phyloP scores from a whole-genome alignment of 768 basidiomycete species.

The Erythrobasidium yunnanense region DNA sequence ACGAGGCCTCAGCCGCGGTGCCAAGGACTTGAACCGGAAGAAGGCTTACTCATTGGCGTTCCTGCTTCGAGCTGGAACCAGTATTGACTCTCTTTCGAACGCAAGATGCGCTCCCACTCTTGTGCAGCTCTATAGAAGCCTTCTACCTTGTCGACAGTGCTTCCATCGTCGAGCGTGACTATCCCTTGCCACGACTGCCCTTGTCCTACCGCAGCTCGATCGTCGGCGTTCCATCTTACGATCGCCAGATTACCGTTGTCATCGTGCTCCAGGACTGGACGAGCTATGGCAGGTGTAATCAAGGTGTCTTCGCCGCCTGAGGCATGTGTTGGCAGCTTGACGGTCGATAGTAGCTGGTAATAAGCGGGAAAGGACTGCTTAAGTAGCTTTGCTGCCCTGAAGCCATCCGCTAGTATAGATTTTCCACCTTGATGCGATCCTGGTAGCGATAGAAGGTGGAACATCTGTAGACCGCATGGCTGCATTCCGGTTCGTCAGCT shows the following conservation, averaged over 20 bases:
- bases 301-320: slow-evolving; percentile 57
- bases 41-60: slow-evolving; percentile 64
- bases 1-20: not conserved
- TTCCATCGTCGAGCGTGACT: not conserved
- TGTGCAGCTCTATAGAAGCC: slow-evolving; percentile 78
- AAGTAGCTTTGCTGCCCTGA: slow-evolving; percentile 75
- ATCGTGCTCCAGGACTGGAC: slow-evolving; percentile 65
- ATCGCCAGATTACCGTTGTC: slow-evolving; percentile 55
- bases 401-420: slow-evolving; percentile 89
- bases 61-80: slow-evolving; percentile 85
- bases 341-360: slow-evolving; percentile 57
- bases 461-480: slow-evolving; percentile 87
- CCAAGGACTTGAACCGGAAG: not conserved
- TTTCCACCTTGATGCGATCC: slow-evolving; percentile 63
- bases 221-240: slow-evolving; percentile 90
- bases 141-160: slow-evolving; percentile 48
- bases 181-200: slow-evolving; percentile 46
- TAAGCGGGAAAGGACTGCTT: slow-evolving; percentile 59
- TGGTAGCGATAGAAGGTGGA: slow-evolving; percentile 68
- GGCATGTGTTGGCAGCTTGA: slow-evolving; percentile 71
- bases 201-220: slow-evolving; percentile 66
- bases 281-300: slow-evolving; percentile 44
- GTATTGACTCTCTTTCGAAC: slow-evolving; percentile 71
- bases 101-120: slow-evolving; percentile 63
- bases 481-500: slow-evolving; percentile 50